Evolutionary conservation across 2,329 filamentous ascomycete genomes (phyloP).

Genomic region (Pyrenophora tritici-repentis): DNA sequence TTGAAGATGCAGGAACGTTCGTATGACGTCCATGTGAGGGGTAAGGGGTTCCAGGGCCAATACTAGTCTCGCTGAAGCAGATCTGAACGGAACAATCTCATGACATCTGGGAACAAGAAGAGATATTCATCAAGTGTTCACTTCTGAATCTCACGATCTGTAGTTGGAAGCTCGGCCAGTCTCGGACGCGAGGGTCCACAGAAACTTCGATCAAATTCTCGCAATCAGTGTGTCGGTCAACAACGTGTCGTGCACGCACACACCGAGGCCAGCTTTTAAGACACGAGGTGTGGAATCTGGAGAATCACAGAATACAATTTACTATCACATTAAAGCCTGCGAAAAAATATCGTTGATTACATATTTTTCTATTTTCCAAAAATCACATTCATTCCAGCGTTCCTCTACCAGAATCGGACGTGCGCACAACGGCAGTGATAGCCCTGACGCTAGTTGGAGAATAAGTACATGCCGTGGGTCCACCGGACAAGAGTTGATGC

Average conservation of each 20-base stretch:
- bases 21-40: neutral
- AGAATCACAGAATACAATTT: neutral
- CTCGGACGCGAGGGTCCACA: constrained; percentile 21
- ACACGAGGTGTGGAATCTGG: neutral
- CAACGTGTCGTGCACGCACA: constrained; percentile 4
- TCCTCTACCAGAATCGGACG: constrained; percentile 2
- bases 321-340: neutral
- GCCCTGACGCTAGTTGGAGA: constrained; percentile 11
- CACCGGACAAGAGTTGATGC: constrained; percentile 12
- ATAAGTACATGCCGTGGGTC: constrained; percentile 8
- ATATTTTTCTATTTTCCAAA: neutral
- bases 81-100: constrained; percentile 5
- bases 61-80: neutral
- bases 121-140: constrained; percentile 1
- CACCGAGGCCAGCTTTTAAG: neutral
- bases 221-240: constrained; percentile 7
- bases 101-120: neutral
- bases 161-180: constrained; percentile 16
- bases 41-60: neutral
- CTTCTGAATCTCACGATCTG: constrained; percentile 7
- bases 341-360: neutral
- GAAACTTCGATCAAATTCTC: constrained; percentile 20
- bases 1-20: constrained; percentile 4
- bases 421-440: constrained; percentile 5
- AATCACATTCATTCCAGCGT: neutral